phyloP scores from a whole-genome alignment of 108 stramenopile genomes.

The Parmales sp. region DNA sequence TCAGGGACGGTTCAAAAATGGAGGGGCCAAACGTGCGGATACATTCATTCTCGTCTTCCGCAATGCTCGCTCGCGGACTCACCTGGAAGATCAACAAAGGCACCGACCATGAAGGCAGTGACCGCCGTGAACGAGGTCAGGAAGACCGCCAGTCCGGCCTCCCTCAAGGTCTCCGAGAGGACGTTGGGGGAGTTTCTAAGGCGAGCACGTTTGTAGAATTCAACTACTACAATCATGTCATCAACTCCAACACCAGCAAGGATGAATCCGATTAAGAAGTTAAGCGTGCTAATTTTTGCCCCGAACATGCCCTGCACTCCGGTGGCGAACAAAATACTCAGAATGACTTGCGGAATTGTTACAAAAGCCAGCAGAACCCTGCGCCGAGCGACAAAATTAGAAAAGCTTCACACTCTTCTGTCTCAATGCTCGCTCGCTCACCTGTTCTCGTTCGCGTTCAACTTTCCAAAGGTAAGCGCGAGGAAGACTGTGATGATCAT shows the following conservation, averaged over 20 bases:
- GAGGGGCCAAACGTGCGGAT: no score
- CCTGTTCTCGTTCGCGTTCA: background rate
- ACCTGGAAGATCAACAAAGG: background rate
- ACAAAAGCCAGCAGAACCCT: background rate
- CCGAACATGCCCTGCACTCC: background rate
- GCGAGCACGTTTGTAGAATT: background rate
- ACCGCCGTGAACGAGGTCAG: background rate
- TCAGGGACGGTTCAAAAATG: no score
- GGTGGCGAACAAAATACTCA: background rate
- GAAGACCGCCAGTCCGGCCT: background rate
- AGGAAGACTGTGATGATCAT: background rate
- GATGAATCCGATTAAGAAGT: slow-evolving; percentile 6
- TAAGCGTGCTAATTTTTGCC: background rate
- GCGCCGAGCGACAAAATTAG: background rate
- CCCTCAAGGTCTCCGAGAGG: background rate
- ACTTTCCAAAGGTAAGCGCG: background rate
- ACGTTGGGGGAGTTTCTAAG: background rate
- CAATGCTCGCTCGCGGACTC: no score
- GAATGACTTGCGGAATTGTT: background rate
- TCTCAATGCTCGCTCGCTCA: background rate
- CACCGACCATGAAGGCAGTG: slow-evolving; percentile 7
- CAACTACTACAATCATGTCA: slow-evolving; percentile 11
- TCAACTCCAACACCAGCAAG: slow-evolving; percentile 1
- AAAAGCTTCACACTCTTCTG: background rate
- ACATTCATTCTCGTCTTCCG: no score